A percentile compares a stretch with the other conserved stretches of the same genome.
phyloP scores from a whole-genome alignment of 129 eudicot genomes.

The Saposhnikovia divaricata region DNA sequence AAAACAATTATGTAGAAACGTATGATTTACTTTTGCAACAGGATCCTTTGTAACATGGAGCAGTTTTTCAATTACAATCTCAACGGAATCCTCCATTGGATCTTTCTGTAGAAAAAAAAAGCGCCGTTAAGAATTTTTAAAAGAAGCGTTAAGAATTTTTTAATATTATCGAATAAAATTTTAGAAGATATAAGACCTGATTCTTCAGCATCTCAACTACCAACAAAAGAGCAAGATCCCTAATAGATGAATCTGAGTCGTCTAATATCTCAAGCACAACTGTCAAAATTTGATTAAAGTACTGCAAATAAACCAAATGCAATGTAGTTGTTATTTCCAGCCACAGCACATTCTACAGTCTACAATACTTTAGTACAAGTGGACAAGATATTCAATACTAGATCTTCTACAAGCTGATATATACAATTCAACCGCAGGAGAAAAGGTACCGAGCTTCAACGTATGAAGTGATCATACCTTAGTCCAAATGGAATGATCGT shows the following conservation, averaged over 20 bases:
- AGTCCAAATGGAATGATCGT: constrained; percentile 71
- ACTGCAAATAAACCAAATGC: constrained; percentile 45
- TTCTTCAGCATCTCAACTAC: constrained; percentile 84
- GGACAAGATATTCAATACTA: neutral
- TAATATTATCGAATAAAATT: neutral
- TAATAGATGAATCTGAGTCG: constrained; percentile 67
- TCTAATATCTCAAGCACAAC: constrained; percentile 79
- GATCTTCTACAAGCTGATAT: neutral
- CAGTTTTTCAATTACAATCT: constrained; percentile 87
- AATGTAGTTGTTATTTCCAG: constrained; percentile 5
- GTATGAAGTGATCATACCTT: constrained; percentile 39
- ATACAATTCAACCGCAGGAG: neutral
- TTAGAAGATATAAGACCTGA: constrained; percentile 41
- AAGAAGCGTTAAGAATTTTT: neutral
- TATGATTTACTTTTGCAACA: constrained; percentile 50
- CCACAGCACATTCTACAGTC: neutral
- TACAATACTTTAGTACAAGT: neutral
- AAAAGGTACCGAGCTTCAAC: neutral
- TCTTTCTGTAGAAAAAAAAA: constrained; percentile 46
- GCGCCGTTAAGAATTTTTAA: neutral
- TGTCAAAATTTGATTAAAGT: constrained; percentile 91
- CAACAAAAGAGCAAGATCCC: constrained; percentile 68
- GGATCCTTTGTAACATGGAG: constrained; percentile 72
- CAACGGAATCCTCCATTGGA: constrained; percentile 87
- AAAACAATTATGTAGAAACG: neutral